Evolutionary conservation across 108 stramenopile genomes (phyloP), one percentile per base, ranked within the genome.

Genomic region (Fragilariopsis cylindrus): DNA sequence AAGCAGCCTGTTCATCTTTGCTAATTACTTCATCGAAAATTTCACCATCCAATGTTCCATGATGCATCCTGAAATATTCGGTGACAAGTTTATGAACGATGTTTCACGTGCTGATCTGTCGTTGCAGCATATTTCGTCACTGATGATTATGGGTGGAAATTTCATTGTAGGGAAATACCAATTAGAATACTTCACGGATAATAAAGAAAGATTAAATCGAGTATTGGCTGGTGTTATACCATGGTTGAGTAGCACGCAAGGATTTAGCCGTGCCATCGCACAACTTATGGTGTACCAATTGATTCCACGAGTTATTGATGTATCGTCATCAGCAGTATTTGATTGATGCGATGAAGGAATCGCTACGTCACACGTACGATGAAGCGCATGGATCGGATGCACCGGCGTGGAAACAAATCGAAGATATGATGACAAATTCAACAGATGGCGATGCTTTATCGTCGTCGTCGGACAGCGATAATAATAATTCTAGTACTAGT

Each of bases 211-310:
- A 66, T 69, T 93, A n/a, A 71, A 81, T 54, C 82, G 87, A 58
- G 74, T 92, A 3, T 65, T 96, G 5, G 82, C 83, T 40, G 90
- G 85, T 13, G 80, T 81, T 1, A 70, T 90, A 60, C 94, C 94
- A 11, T 96, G 94, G 94, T 69, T 96, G 40, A 84, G 88, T 19
- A 85, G 83, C 44, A 96, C 94, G 0, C 94, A 96, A 80, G 91
- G 92, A 4, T 91, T 91, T 57, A 85, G 84, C 41, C 67, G 93
- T 49, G 94, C 88, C 11, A 92, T 93, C 41, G 92, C 94, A 48
- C 94, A 96, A 68, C 60, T 93, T 12, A 75, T 96, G 3, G 84
- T 83, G 3, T 75, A 90, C 68, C 70, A 76, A 15, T 49, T 93
- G 11, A 87, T 92, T 42, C 93, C 93, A 18, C 65, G 88, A 19